Conservation (phyloP, 768 basidiomycete genomes). For the Chalciporus pseudorubinellus region DNA sequence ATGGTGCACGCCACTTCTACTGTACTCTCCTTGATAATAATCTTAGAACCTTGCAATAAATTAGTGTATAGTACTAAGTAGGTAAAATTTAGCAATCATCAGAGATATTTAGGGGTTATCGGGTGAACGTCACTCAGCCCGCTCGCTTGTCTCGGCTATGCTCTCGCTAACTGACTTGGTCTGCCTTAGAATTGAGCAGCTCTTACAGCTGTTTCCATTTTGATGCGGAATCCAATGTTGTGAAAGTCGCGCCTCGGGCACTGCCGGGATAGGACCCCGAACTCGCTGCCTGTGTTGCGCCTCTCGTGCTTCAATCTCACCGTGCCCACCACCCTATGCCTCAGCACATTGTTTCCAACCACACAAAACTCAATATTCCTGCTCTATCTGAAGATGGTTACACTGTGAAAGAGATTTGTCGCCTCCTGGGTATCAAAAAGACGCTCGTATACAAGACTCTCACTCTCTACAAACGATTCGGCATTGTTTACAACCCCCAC, state of each 20-base stretch:
- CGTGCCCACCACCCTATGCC: background rate
- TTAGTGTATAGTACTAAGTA: too few relatives aligned
- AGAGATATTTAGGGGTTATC: too few relatives aligned
- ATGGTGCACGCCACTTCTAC: too few relatives aligned
- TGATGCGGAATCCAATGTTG: too few relatives aligned
- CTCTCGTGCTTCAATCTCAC: background rate
- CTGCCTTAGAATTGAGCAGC: too few relatives aligned
- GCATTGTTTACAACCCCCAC: background rate
- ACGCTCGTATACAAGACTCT: slow-evolving; percentile 1
- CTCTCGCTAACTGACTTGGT: too few relatives aligned
- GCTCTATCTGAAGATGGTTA: background rate
- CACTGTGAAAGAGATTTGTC: background rate
- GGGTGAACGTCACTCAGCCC: too few relatives aligned
- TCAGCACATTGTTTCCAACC: background rate
- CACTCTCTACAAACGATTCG: background rate
- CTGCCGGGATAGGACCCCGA: background rate
- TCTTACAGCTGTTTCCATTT: too few relatives aligned
- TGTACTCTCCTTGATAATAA: too few relatives aligned
- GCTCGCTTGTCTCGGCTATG: too few relatives aligned
- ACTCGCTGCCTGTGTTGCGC: background rate
- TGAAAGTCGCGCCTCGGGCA: background rate
- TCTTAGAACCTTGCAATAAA: too few relatives aligned
- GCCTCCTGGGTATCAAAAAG: background rate
- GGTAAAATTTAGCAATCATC: too few relatives aligned
- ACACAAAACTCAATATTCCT: slow-evolving; percentile 2